A percentile compares a stretch with the other conserved stretches of the same genome.
Evolutionary conservation across 495 filamentous ascomycete genomes (phyloP).

Genomic region (Trypethelium eluteriae): DNA sequence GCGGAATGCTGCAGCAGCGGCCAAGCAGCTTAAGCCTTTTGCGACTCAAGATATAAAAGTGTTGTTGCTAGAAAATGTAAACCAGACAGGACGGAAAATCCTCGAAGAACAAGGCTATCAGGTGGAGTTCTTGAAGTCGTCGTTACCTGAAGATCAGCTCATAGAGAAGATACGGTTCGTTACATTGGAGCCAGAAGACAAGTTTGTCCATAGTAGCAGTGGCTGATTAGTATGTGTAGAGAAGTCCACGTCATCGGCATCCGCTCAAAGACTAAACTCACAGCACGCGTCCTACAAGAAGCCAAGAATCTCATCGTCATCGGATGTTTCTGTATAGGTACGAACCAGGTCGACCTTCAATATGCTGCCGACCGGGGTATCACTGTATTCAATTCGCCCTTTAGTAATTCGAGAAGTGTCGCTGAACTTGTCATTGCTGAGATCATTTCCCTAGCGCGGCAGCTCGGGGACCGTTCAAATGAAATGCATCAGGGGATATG

Average conservation of each 20-base stretch:
- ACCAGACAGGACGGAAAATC: constrained; percentile 77
- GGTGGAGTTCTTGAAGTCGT: constrained; percentile 83
- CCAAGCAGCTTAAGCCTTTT: constrained; percentile 90
- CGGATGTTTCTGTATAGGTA: constrained; percentile 98
- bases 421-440: constrained; percentile 93
- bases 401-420: constrained; percentile 94
- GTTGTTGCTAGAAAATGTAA: constrained; percentile 90
- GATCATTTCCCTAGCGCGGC: constrained; percentile 83
- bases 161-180: constrained; percentile 88
- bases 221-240: constrained; percentile 36
- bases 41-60: constrained; percentile 93
- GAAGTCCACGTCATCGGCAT: constrained; percentile 98
- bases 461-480: constrained; percentile 84
- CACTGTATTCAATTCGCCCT: constrained; percentile 98
- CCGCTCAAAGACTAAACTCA: constrained; percentile 94
- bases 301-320: constrained; percentile 92
- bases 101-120: constrained; percentile 85
- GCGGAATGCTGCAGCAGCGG: constrained; percentile 16
- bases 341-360: constrained; percentile 92
- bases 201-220: neutral
- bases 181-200: neutral
- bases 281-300: constrained; percentile 71
- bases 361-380: constrained; percentile 88
- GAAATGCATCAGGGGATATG: constrained; percentile 93
- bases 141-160: constrained; percentile 82